Percentiles rank a stretch among this genome's conserved stretches.
Conservation (phyloP, 164 flowering plant genomes). For the Umbilicus rupestris region DNA sequence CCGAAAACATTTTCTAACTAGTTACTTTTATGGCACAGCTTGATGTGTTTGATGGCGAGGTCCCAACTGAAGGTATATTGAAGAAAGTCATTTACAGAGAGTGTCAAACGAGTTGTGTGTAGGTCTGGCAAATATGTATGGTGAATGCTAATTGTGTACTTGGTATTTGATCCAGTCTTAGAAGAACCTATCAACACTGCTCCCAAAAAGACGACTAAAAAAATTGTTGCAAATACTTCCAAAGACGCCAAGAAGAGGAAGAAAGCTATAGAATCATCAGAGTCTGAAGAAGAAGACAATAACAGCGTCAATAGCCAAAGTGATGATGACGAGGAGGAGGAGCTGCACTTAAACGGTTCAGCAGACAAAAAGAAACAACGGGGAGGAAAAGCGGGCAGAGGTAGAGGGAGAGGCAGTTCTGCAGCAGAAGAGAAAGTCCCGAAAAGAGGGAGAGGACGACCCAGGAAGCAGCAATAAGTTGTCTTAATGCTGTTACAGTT, state of each 20-base stretch:
- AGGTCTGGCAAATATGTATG: not conserved
- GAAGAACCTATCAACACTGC: constrained; percentile 19
- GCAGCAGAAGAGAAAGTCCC: not conserved
- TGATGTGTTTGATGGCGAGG: constrained; percentile 78
- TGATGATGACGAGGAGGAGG: constrained; percentile 23
- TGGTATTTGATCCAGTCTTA: not conserved
- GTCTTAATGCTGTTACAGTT: not conserved
- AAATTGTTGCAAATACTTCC: constrained; percentile 29
- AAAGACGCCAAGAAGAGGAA: constrained; percentile 54
- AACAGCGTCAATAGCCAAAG: constrained; percentile 26
- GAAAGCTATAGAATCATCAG: constrained; percentile 42
- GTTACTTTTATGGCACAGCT: constrained; percentile 39
- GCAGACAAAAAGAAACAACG: constrained; percentile 18
- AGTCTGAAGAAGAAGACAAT: constrained; percentile 53
- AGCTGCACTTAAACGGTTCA: constrained; percentile 32
- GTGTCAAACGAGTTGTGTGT: not conserved
- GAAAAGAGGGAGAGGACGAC: constrained; percentile 4
- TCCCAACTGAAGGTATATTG: constrained; percentile 56
- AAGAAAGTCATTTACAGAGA: not conserved
- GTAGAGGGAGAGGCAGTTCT: constrained; percentile 35
- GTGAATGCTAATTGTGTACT: not conserved
- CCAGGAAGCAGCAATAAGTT: constrained; percentile 7
- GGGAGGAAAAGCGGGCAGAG: constrained; percentile 36
- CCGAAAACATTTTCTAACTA: not conserved
- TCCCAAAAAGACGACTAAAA: constrained; percentile 32